phyloP scores from a whole-genome alignment of 768 basidiomycete genomes.

The Sistotremastrum niveocremeum region DNA sequence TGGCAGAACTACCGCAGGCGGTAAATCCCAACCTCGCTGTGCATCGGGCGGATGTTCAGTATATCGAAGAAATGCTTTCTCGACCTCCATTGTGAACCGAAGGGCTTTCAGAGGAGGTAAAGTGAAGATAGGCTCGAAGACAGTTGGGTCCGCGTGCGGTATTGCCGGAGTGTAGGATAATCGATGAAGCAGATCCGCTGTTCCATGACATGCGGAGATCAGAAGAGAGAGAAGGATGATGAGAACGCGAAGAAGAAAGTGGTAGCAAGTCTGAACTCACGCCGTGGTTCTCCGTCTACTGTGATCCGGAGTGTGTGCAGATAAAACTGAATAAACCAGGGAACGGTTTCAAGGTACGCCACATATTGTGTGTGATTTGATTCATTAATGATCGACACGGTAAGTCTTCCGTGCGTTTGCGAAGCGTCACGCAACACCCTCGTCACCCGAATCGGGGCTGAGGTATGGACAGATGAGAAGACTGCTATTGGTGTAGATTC shows the following conservation, averaged over 20 bases:
- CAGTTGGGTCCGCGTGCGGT: conserved; percentile 62
- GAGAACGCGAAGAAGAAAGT: conserved; percentile 1
- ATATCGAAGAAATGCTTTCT: conserved; percentile 79
- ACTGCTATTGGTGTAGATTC: too few species aligned
- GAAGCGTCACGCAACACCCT: too few species aligned
- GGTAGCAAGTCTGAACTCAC: conserved; percentile 20
- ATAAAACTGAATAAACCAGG: conserved; percentile 84
- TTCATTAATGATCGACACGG: too few species aligned
- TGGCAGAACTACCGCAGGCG: conserved; percentile 65
- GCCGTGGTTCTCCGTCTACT: conserved; percentile 31
- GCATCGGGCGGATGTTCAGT: conserved; percentile 96
- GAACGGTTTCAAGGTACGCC: conserved; percentile 82
- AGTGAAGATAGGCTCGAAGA: conserved; percentile 54
- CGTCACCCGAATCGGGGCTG: neutral
- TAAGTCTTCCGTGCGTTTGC: too few species aligned
- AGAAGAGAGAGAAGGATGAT: neutral
- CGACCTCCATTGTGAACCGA: conserved; percentile 56
- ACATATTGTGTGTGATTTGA: conserved; percentile 16
- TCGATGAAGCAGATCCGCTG: conserved; percentile 52
- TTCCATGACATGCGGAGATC: neutral
- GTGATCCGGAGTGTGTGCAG: conserved; percentile 58
- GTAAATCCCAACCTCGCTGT: conserved; percentile 87
- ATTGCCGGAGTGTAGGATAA: conserved; percentile 55
- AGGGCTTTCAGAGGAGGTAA: conserved; percentile 60
- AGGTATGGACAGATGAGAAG: neutral